A percentile compares a stretch with the other conserved stretches of the same genome.
phyloP scores from a whole-genome alignment of 306 rosid species.

The Glycine soja region DNA sequence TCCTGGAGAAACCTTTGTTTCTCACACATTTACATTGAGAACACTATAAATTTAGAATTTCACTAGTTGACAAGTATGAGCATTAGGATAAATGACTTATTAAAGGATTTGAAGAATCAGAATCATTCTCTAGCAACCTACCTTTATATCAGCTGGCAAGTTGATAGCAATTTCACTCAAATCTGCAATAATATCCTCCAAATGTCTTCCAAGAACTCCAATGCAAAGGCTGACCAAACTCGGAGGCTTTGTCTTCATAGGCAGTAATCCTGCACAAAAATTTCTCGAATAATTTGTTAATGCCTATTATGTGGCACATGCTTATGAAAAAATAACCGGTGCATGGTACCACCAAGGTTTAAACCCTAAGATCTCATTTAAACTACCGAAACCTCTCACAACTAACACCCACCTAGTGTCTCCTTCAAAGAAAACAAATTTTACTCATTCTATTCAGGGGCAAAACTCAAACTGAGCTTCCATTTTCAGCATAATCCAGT shows the following conservation, averaged over 20 bases:
- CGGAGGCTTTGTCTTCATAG: constrained; percentile 62
- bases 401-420: constrained; percentile 15
- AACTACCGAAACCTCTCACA: constrained; percentile 27
- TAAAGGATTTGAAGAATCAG: constrained; percentile 6
- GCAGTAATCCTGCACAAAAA: constrained; percentile 56
- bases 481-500: constrained; percentile 6
- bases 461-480: constrained; percentile 23
- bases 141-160: constrained; percentile 87
- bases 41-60: background rate
- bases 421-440: constrained; percentile 1
- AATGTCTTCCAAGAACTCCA: constrained; percentile 81
- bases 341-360: background rate
- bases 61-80: background rate
- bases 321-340: background rate
- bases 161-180: constrained; percentile 69
- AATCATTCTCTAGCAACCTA: constrained; percentile 37
- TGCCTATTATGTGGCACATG: background rate
- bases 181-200: constrained; percentile 80
- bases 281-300: constrained; percentile 26
- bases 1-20: constrained; percentile 16
- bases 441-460: constrained; percentile 12
- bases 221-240: constrained; percentile 77
- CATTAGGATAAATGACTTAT: constrained; percentile 5
- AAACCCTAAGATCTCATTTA: constrained; percentile 6
- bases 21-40: background rate